Evolutionary conservation across 2,329 filamentous ascomycete genomes (phyloP).

Genomic region (Pseudocercospora fuligena): DNA sequence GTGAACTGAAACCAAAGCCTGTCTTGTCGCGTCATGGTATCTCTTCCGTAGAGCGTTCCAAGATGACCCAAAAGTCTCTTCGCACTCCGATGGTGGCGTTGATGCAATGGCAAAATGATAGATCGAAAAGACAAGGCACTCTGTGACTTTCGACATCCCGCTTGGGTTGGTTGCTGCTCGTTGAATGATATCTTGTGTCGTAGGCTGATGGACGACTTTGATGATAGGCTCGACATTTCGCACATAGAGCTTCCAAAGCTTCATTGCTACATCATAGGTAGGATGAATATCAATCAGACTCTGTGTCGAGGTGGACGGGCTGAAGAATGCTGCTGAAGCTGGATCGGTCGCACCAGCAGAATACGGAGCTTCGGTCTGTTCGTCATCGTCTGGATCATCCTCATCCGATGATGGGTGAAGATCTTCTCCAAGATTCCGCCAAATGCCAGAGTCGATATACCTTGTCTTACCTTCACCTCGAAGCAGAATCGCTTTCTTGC

Average conservation of each 20-base stretch:
- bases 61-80: slow-evolving; percentile 55
- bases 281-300: slow-evolving; percentile 53
- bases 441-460: slow-evolving; percentile 48
- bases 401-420: slow-evolving; percentile 35
- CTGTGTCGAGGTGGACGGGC: slow-evolving; percentile 4
- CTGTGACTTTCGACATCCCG: slow-evolving; percentile 62
- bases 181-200: slow-evolving; percentile 59
- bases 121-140: slow-evolving; percentile 64
- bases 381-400: slow-evolving; percentile 32
- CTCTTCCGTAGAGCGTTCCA: slow-evolving; percentile 37
- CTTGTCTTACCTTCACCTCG: slow-evolving; percentile 45
- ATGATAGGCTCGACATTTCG: slow-evolving; percentile 74
- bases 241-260: slow-evolving; percentile 62
- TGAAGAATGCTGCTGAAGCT: slow-evolving; percentile 35
- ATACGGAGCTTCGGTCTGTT: slow-evolving; percentile 26
- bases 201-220: slow-evolving; percentile 71
- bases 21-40: slow-evolving; percentile 58
- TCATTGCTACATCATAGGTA: slow-evolving; percentile 60
- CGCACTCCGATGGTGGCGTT: slow-evolving; percentile 53
- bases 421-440: slow-evolving; percentile 39
- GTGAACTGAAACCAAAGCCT: slow-evolving; percentile 68
- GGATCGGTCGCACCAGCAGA: slow-evolving; percentile 34
- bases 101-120: slow-evolving; percentile 64
- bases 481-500: slow-evolving; percentile 33
- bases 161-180: slow-evolving; percentile 46